Evolutionary conservation across 2,329 filamentous ascomycete genomes (phyloP).

Genomic region (Sarocladium brachiariae): DNA sequence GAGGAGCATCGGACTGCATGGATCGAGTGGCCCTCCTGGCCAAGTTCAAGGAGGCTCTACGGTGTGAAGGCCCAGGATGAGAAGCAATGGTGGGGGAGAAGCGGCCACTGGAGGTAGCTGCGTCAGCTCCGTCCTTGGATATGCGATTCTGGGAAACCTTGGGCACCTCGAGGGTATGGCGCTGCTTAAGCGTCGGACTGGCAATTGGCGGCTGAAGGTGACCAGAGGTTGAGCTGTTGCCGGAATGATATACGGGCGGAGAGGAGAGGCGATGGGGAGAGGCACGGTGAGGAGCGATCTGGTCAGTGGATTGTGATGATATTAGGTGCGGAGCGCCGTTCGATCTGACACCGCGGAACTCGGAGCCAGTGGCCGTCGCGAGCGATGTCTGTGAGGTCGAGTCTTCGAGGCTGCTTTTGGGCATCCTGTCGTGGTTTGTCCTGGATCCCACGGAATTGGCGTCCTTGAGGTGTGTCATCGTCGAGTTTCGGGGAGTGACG

Average conservation of each 20-base stretch:
- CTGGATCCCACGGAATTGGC: not conserved
- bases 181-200: constrained; percentile 61
- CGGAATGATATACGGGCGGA: constrained; percentile 48
- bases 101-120: constrained; percentile 63
- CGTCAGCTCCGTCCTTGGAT: constrained; percentile 68
- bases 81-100: constrained; percentile 63
- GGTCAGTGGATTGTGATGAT: constrained; percentile 20
- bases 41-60: constrained; percentile 77
- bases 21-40: constrained; percentile 76
- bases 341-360: constrained; percentile 3
- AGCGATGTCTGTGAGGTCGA: constrained; percentile 1
- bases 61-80: constrained; percentile 37
- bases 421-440: constrained; percentile 3
- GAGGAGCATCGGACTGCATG: constrained; percentile 73
- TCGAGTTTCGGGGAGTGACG: constrained; percentile 11
- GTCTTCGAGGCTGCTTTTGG: constrained; percentile 11
- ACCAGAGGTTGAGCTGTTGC: constrained; percentile 39
- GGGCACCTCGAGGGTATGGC: constrained; percentile 85
- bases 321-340: constrained; percentile 13
- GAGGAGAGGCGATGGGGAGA: constrained; percentile 57
- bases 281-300: constrained; percentile 13
- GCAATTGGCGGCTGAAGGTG: constrained; percentile 38
- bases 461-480: not conserved
- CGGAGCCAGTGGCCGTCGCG: not conserved
- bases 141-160: constrained; percentile 56